Evolutionary conservation across 805 yeast species (phyloP).

Genomic region (Cyberlindnera subsufficiens): DNA sequence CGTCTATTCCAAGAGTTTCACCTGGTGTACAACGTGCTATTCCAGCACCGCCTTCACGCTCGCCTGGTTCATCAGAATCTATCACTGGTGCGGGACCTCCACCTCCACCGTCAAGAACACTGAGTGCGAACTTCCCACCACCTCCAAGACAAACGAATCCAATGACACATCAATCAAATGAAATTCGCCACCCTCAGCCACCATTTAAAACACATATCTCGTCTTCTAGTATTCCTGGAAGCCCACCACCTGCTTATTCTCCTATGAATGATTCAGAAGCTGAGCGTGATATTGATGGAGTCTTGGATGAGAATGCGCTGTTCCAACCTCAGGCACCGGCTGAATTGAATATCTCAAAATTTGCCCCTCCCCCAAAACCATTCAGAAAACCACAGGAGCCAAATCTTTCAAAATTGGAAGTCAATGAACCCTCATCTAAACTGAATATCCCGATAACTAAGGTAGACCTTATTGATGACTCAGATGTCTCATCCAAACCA

Average conservation of each 20-base stretch:
- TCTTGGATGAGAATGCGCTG: not conserved
- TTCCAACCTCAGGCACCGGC: not conserved
- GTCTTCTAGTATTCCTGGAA: not conserved
- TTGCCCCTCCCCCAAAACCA: slow-evolving; percentile 22
- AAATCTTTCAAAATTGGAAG: not conserved
- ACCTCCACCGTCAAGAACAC: slow-evolving; percentile 1
- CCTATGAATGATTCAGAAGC: too few species aligned
- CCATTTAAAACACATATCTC: slow-evolving; percentile 6
- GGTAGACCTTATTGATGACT: not conserved
- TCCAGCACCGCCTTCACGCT: slow-evolving; percentile 5
- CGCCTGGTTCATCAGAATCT: not conserved
- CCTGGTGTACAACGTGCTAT: not conserved
- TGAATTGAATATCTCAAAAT: slow-evolving; percentile 5
- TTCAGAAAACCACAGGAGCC: slow-evolving; percentile 2
- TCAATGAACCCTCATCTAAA: not conserved
- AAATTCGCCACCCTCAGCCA: slow-evolving; percentile 19
- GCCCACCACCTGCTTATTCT: slow-evolving; percentile 7
- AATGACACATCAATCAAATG: slow-evolving; percentile 2
- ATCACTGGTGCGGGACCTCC: not conserved
- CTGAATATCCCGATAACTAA: not conserved
- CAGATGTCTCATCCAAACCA: not conserved
- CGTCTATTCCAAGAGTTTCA: not conserved
- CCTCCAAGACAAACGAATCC: slow-evolving; percentile 22
- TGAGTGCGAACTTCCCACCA: slow-evolving; percentile 17
- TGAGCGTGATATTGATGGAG: too few species aligned